Conservation (phyloP, 495 filamentous ascomycete genomes). For the Penicillium canariense region DNA sequence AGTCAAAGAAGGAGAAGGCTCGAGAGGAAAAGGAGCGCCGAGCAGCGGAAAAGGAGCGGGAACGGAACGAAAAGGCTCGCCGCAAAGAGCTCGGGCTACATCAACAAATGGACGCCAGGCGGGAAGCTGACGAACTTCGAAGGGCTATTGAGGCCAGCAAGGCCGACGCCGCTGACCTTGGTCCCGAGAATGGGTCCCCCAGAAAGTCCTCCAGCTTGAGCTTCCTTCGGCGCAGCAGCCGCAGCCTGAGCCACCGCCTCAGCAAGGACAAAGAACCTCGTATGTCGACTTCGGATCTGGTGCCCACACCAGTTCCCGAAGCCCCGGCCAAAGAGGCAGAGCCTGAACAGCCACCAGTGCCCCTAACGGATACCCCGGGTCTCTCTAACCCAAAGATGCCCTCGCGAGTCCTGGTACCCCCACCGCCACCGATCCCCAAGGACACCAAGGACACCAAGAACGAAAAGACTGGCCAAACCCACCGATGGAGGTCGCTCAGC, state of each 20-base stretch:
- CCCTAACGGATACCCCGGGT: constrained; percentile 12
- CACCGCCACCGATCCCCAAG: constrained; percentile 2
- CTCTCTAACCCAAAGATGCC: constrained; percentile 18
- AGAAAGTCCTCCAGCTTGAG: constrained; percentile 44
- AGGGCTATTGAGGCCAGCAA: constrained; percentile 59
- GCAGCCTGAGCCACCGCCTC: constrained; percentile 55
- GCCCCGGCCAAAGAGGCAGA: constrained; percentile 10
- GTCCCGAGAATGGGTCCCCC: constrained; percentile 38
- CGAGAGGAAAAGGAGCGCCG: constrained; percentile 65
- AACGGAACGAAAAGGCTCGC: constrained; percentile 62
- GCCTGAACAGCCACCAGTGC: constrained; percentile 7
- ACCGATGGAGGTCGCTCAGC: constrained; percentile 31
- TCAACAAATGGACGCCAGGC: constrained; percentile 45
- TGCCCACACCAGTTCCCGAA: constrained; percentile 20
- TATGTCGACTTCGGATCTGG: constrained; percentile 32
- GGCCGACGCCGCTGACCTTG: constrained; percentile 26
- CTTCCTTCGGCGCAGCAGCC: constrained; percentile 55
- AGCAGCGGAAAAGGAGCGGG: constrained; percentile 63
- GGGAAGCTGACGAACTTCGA: constrained; percentile 58
- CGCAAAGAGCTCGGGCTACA: constrained; percentile 59
- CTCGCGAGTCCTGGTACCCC: constrained; percentile 10
- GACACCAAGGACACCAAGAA: constrained; percentile 12
- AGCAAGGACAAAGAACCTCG: constrained; percentile 39
- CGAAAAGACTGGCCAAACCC: constrained; percentile 17
- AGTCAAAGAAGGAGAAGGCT: constrained; percentile 45